phyloP scores from a whole-genome alignment of 345 rosid genomes.

The Mangifera indica region DNA sequence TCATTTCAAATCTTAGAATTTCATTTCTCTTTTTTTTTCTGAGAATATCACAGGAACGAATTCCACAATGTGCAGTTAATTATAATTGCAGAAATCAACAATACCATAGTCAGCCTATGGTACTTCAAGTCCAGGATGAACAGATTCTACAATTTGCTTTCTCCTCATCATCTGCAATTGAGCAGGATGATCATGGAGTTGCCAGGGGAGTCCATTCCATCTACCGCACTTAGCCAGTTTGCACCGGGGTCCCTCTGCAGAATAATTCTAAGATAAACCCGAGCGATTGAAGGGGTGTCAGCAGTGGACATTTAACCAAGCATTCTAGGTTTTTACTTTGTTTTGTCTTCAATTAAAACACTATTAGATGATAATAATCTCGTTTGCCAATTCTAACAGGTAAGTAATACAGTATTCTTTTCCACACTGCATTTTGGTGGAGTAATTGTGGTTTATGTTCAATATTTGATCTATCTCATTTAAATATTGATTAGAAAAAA shows the following conservation, averaged over 20 bases:
- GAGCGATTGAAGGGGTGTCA: slow-evolving; percentile 4
- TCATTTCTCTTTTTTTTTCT: background rate
- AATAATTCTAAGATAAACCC: background rate
- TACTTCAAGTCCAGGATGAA: no score
- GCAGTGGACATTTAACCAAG: background rate
- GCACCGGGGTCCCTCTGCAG: background rate
- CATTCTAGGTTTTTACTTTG: background rate
- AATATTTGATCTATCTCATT: no score
- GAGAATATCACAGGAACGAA: background rate
- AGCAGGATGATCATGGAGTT: background rate
- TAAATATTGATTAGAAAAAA: no score
- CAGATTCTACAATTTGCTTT: no score
- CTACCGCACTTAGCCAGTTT: background rate
- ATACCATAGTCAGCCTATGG: background rate
- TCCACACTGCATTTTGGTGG: background rate
- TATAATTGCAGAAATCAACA: background rate
- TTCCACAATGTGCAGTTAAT: no score
- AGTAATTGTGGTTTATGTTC: background rate
- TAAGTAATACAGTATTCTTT: background rate
- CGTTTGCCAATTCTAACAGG: background rate
- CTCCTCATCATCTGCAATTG: background rate
- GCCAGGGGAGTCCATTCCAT: no score
- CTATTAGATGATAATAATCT: no score
- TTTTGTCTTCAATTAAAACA: no score
- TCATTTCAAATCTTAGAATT: background rate